phyloP scores from a whole-genome alignment of 176 grass and related monocot species.

The Chloris gayana region DNA sequence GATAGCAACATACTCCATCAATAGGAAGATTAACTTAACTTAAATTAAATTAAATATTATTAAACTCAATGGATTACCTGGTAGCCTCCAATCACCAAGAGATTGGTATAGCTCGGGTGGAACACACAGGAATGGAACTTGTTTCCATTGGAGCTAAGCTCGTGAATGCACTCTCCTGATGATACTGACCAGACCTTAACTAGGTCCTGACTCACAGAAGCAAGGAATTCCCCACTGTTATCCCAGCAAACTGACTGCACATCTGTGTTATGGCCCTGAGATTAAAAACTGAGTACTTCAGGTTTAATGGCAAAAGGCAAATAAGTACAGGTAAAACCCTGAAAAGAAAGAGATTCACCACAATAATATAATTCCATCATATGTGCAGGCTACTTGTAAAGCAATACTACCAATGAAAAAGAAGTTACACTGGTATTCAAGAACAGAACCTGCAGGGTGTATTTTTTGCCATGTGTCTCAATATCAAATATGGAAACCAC shows the following conservation, averaged over 20 bases:
- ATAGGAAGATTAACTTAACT: not conserved
- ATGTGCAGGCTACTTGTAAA: not conserved
- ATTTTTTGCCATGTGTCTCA: conserved; percentile 70
- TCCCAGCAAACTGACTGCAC: conserved; percentile 99
- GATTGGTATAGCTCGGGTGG: conserved; percentile 78
- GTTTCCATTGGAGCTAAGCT: conserved; percentile 91
- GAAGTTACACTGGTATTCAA: conserved; percentile 11
- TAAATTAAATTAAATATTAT: not conserved
- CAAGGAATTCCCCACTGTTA: conserved; percentile 75
- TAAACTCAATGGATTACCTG: conserved; percentile 53
- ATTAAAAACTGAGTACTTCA: conserved; percentile 43
- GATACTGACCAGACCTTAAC: conserved; percentile 94
- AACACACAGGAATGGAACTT: conserved; percentile 98
- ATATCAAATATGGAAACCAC: conserved; percentile 82
- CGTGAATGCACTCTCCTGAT: conserved; percentile 86
- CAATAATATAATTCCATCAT: not conserved
- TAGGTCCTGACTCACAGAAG: conserved; percentile 93
- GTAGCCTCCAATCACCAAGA: conserved; percentile 93
- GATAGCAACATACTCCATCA: not conserved
- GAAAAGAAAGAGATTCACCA: not conserved
- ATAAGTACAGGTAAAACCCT: not conserved
- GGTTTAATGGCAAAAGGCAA: not conserved
- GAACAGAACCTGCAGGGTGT: conserved; percentile 66
- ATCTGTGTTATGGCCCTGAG: conserved; percentile 70
- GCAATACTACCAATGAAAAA: not conserved